Conservation (phyloP, 2,329 filamentous ascomycete genomes). For the Hysterium pulicare region DNA sequence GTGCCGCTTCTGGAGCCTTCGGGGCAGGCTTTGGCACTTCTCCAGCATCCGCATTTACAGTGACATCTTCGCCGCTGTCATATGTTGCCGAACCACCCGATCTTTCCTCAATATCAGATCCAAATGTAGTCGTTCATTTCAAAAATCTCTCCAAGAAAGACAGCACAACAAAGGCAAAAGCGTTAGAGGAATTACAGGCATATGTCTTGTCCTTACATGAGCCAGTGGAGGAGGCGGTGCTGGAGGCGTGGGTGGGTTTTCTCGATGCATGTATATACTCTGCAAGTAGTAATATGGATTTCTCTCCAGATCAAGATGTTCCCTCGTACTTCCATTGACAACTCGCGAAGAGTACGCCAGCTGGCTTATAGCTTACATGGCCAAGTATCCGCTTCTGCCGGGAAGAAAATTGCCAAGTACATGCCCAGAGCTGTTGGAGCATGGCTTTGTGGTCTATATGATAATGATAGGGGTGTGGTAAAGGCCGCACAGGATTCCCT, state of each 20-base stretch:
- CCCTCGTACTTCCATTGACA: constrained; percentile 85
- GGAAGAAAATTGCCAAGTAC: constrained; percentile 79
- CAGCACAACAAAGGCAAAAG: constrained; percentile 85
- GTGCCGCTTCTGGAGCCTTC: constrained; percentile 49
- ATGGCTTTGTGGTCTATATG: constrained; percentile 90
- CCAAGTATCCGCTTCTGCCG: constrained; percentile 54
- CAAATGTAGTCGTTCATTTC: constrained; percentile 82
- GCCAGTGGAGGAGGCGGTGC: constrained; percentile 73
- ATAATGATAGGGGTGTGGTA: constrained; percentile 74
- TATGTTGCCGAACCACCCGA: constrained; percentile 86
- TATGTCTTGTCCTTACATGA: constrained; percentile 59
- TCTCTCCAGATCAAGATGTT: constrained; percentile 71
- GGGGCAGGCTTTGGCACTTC: constrained; percentile 42
- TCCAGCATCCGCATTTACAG: constrained; percentile 40
- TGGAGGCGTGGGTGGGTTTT: constrained; percentile 78
- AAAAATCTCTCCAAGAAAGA: constrained; percentile 94
- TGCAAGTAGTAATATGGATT: constrained; percentile 36
- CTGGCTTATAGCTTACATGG: constrained; percentile 75
- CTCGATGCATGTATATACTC: constrained; percentile 27
- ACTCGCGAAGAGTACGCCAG: constrained; percentile 81
- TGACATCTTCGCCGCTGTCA: constrained; percentile 64
- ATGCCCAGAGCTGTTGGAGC: constrained; percentile 75
- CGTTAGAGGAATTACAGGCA: constrained; percentile 76
- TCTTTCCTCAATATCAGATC: constrained; percentile 70
- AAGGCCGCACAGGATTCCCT: constrained; percentile 76